A percentile compares a stretch with the other conserved stretches of the same genome.
Conservation (phyloP, 2,329 filamentous ascomycete species). For the Fusarium coffeatum region DNA sequence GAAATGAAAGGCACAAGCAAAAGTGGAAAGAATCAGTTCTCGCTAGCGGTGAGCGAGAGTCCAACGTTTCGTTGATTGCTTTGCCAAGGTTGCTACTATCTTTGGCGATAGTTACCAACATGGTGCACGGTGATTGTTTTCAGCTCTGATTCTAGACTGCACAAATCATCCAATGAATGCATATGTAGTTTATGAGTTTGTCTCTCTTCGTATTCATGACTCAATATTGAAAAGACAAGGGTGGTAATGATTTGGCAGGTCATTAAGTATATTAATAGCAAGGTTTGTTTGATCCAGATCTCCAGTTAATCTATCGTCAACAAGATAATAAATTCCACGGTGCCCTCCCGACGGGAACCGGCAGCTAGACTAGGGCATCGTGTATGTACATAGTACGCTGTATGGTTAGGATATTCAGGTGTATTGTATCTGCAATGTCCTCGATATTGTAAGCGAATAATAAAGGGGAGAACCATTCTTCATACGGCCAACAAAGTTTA, state of each 20-base stretch:
- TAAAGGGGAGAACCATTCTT: background rate
- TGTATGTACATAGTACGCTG: background rate
- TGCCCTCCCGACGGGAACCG: constrained; percentile 15
- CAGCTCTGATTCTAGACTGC: background rate
- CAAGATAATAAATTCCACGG: constrained; percentile 9
- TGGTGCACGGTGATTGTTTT: background rate
- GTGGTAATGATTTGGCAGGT: background rate
- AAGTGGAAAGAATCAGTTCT: constrained; percentile 3
- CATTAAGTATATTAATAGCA: constrained; percentile 12
- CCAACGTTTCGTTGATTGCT: constrained; percentile 13
- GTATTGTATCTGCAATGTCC: background rate
- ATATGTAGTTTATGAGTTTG: background rate
- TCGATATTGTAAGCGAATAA: background rate
- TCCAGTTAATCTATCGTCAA: constrained; percentile 27
- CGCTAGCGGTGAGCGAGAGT: constrained; percentile 19
- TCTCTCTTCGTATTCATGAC: background rate
- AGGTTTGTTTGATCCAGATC: constrained; percentile 24
- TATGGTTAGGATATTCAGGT: background rate
- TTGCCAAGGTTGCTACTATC: constrained; percentile 17
- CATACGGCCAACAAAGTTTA: background rate
- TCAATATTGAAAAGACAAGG: background rate
- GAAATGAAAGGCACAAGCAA: constrained; percentile 13
- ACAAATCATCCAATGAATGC: background rate
- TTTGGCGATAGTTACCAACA: background rate
- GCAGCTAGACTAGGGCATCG: background rate